These are phyloP conservation scores for Rehmannia glutinosa DNA, from an alignment of 257 asterid genomes.

Conservation along the genomic window DNA sequence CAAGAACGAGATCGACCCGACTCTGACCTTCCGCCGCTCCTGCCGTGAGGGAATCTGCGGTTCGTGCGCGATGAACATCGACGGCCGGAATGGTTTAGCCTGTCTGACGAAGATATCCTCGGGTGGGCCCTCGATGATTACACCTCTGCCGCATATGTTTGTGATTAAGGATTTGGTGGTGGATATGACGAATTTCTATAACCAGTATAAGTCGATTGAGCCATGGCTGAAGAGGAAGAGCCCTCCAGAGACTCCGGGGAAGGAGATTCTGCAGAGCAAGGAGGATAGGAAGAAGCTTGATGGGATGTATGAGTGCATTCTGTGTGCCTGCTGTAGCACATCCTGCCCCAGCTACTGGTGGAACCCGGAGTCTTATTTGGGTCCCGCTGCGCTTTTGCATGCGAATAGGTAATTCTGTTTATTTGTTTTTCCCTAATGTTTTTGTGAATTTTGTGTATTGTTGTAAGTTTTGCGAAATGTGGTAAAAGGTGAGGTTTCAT, in stretches of 20 bases:
- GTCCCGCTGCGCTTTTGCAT: slow-evolving; percentile 94
- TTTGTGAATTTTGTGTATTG: not conserved
- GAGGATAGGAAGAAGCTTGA: slow-evolving; percentile 84
- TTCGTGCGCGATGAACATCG: slow-evolving; percentile 94
- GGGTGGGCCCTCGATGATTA: slow-evolving; percentile 45
- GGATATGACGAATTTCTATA: slow-evolving; percentile 90
- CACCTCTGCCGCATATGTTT: slow-evolving; percentile 95
- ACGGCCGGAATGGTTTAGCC: slow-evolving; percentile 82
- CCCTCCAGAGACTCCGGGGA: slow-evolving; percentile 53
- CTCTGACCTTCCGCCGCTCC: slow-evolving; percentile 84
- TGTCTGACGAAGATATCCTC: slow-evolving; percentile 74
- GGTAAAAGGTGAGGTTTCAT: too few relatives aligned
- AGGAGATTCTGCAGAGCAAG: slow-evolving; percentile 81
- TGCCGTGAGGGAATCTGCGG: slow-evolving; percentile 99
- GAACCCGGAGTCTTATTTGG: slow-evolving; percentile 96
- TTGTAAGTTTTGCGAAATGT: not conserved
- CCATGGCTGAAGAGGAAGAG: slow-evolving; percentile 94
- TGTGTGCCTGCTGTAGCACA: slow-evolving; percentile 95
- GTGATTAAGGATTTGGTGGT: slow-evolving; percentile 96
- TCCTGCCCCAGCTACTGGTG: slow-evolving; percentile 99
- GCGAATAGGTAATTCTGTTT: slow-evolving; percentile 58
- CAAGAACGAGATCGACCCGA: slow-evolving; percentile 84
- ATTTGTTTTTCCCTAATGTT: not conserved
- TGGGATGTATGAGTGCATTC: slow-evolving; percentile 96
- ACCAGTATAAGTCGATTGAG: slow-evolving; percentile 93